phyloP scores from a whole-genome alignment of 2,329 filamentous ascomycete genomes.

The Xylaria digitata region DNA sequence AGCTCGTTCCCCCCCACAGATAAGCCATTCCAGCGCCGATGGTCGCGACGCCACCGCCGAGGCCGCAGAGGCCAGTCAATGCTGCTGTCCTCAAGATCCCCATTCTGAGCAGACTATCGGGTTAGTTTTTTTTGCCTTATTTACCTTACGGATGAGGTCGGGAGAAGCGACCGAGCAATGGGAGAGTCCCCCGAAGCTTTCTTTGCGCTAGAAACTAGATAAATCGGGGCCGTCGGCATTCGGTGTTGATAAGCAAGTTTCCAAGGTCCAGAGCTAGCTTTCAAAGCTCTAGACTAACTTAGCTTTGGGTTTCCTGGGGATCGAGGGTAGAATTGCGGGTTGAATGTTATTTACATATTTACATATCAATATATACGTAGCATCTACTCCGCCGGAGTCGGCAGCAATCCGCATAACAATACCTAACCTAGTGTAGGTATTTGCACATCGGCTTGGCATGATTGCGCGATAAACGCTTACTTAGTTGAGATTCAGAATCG shows the following conservation, averaged over 20 bases:
- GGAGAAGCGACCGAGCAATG: conserved; percentile 1
- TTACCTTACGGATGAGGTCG: neutral
- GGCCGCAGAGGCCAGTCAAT: conserved; percentile 58
- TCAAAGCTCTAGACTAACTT: neutral
- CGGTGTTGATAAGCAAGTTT: neutral
- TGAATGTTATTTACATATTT: neutral
- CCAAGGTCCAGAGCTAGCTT: neutral
- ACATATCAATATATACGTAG: neutral
- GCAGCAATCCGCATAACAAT: neutral
- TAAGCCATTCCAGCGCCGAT: conserved; percentile 62
- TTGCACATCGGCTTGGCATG: neutral
- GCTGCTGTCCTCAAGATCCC: conserved; percentile 60
- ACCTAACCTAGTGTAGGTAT: neutral
- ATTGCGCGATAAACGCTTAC: neutral
- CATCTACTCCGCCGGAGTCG: neutral
- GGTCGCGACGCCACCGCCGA: conserved; percentile 61
- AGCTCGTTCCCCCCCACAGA: conserved; percentile 64
- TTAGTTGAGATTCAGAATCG: neutral
- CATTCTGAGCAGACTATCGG: conserved; percentile 53
- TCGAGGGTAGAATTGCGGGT: neutral
- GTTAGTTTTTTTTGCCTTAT: neutral
- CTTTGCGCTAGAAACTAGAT: conserved; percentile 16
- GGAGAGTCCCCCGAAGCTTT: neutral
- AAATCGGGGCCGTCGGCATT: conserved; percentile 37
- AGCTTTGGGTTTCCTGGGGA: neutral